Base-by-base conservation (phyloP, 805 yeast species). In the Schizosaccharomyces lindneri region DNA sequence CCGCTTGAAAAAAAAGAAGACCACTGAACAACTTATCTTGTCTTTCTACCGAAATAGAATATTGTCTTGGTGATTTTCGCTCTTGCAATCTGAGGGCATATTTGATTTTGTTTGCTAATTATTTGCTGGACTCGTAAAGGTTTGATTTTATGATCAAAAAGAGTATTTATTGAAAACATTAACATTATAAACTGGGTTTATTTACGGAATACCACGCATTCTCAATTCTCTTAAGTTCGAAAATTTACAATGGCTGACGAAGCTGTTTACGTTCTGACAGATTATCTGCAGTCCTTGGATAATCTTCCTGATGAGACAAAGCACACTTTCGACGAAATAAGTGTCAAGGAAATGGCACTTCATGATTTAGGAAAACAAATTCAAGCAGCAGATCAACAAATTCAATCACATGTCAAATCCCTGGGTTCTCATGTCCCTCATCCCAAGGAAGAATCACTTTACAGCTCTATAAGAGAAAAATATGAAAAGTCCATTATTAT, bases 381-480 rank as follows among this genome's bases (percentile, higher is more conserved):
- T 41, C 13, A 57, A 36, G 19, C 29, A 15, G 43, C 27, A 4
- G 60, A 57, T 17, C 19, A 31, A 32, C 48, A 19, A 11, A 57
- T 57, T 21, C 60, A 57, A 21, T 29, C 31, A 4, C 27, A 29
- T 41, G 29, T 57, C 11, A 36, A 41, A 31, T 19, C 43, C 6
- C 31, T 36, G 17, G 60, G 60, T 36, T 19, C 48, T 4, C 36
- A 29, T 6, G 24, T 24, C 11, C 48, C 43, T 4, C 39, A 36
- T 57, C 60, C 60, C 17, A 27, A 32, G 4, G 98, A 90, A 68
- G 79, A 75, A 59, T 81, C 77, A 64, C 67, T 84, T 3, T 79
- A 79, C 66, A 76, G 79, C 32, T 83, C 82, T 66, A 84, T 89
- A 6, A 77, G 79, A 57, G 84, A 83, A 55, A 90, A 84, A 62